These are phyloP conservation scores for Mycogone perniciosa DNA, from an alignment of 2,329 filamentous ascomycete species.

Conservation along the genomic window DNA sequence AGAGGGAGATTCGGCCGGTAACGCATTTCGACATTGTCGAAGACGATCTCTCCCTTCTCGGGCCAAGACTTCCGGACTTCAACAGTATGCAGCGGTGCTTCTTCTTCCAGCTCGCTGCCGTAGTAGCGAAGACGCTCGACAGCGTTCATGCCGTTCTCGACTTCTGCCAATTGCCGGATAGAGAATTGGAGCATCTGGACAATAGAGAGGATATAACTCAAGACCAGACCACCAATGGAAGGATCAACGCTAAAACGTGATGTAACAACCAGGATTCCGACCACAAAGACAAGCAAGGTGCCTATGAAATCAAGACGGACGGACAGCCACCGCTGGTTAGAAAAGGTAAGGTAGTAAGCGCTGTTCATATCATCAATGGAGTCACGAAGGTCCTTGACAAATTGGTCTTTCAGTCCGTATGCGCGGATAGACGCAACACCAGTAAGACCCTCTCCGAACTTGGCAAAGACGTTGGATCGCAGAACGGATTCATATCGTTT, in stretches of 20 bases:
- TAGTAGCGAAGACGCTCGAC: constrained; percentile 91
- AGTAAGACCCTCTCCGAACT: constrained; percentile 81
- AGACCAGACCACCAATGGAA: constrained; percentile 77
- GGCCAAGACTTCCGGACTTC: constrained; percentile 76
- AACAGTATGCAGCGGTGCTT: constrained; percentile 73
- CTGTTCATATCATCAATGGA: constrained; percentile 88
- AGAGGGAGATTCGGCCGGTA: constrained; percentile 67
- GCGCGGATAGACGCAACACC: constrained; percentile 82
- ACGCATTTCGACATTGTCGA: constrained; percentile 71
- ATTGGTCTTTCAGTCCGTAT: constrained; percentile 74
- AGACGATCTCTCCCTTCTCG: constrained; percentile 73
- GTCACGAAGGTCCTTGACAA: constrained; percentile 60
- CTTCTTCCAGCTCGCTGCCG: constrained; percentile 77
- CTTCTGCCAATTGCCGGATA: constrained; percentile 86
- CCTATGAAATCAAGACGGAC: constrained; percentile 79
- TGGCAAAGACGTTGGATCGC: constrained; percentile 80
- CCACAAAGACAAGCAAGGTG: constrained; percentile 77
- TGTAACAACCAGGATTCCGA: constrained; percentile 85
- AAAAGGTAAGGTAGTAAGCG: constrained; percentile 91
- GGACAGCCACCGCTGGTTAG: constrained; percentile 91
- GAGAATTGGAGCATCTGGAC: constrained; percentile 96
- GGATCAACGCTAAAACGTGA: constrained; percentile 80
- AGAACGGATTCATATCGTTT: constrained; percentile 91
- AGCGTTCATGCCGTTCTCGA: constrained; percentile 97
- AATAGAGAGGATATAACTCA: constrained; percentile 89